These are phyloP conservation scores for Themeda triandra DNA, from an alignment of 176 grass and related monocot genomes.

Conservation along the genomic window DNA sequence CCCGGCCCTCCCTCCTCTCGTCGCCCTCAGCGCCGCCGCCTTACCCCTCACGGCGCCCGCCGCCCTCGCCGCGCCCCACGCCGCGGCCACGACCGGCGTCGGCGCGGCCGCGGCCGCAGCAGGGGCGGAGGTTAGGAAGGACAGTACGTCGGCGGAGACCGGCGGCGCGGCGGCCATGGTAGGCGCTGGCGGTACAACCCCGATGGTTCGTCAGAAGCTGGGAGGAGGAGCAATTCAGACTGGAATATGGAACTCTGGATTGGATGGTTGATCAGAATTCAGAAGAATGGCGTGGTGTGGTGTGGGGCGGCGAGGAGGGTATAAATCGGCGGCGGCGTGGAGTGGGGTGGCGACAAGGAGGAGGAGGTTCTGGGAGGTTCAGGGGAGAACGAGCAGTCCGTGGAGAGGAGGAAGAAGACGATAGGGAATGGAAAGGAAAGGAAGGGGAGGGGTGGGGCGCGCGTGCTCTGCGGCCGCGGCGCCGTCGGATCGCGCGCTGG, in stretches of 20 bases:
- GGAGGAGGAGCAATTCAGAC: neutral
- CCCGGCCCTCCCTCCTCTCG: neutral
- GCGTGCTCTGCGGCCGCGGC: neutral
- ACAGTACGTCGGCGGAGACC: neutral
- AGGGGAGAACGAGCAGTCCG: neutral
- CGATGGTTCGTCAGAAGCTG: neutral
- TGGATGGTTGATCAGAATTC: neutral
- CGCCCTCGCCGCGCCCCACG: conserved; percentile 32
- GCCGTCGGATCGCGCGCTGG: conserved; percentile 31
- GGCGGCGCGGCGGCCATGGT: conserved; percentile 40
- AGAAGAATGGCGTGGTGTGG: neutral
- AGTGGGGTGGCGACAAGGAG: neutral
- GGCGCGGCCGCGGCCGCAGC: neutral
- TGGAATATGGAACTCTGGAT: neutral
- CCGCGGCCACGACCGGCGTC: conserved; percentile 37
- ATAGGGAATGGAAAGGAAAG: neutral
- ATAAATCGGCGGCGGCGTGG: neutral
- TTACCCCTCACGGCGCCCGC: neutral
- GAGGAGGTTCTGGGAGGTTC: conserved; percentile 48
- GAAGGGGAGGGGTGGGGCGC: neutral
- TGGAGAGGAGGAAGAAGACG: conserved; percentile 18
- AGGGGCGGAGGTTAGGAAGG: neutral
- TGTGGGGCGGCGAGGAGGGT: neutral
- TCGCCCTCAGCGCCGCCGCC: conserved; percentile 6
- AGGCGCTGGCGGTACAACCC: neutral